These are phyloP conservation scores for Flaveria robusta DNA, from an alignment of 129 eudicot genomes.

Conservation along the genomic window DNA sequence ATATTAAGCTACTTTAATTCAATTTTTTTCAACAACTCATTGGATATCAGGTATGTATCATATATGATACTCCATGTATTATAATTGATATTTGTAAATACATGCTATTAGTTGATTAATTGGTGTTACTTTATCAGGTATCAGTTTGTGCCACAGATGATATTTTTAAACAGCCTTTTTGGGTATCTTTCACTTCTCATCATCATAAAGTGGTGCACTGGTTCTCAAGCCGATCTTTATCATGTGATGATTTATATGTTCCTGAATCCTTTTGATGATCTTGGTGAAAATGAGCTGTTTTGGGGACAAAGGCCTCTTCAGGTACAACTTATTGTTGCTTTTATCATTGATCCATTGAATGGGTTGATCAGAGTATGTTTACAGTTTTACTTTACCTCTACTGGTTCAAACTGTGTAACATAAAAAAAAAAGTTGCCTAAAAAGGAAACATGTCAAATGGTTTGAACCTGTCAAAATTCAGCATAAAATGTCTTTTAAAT, in stretches of 20 bases:
- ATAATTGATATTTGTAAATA: slow-evolving; percentile 13
- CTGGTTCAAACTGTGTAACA: neutral
- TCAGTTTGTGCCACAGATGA: slow-evolving; percentile 94
- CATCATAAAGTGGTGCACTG: slow-evolving; percentile 91
- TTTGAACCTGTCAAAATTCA: neutral
- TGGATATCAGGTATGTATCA: slow-evolving; percentile 69
- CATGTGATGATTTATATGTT: slow-evolving; percentile 99
- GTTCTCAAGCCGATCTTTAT: slow-evolving; percentile 96
- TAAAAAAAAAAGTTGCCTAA: neutral
- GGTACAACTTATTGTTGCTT: slow-evolving; percentile 44
- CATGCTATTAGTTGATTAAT: slow-evolving; percentile 14
- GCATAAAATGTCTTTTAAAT: neutral
- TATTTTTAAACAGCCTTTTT: slow-evolving; percentile 97
- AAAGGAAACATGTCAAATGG: slow-evolving; percentile 6
- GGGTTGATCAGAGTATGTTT: neutral
- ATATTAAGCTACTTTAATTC: slow-evolving; percentile 89
- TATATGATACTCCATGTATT: slow-evolving; percentile 21
- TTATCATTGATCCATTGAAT: neutral
- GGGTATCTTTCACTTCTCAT: slow-evolving; percentile 97
- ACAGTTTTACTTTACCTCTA: neutral
- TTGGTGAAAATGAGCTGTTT: slow-evolving; percentile 89
- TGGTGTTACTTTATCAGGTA: slow-evolving; percentile 54
- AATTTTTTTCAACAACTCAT: slow-evolving; percentile 65
- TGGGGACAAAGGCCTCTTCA: slow-evolving; percentile 94
- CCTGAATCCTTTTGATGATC: slow-evolving; percentile 88